Conservation (phyloP, 2,329 filamentous ascomycete species). For the Cladosporium sp. region DNA sequence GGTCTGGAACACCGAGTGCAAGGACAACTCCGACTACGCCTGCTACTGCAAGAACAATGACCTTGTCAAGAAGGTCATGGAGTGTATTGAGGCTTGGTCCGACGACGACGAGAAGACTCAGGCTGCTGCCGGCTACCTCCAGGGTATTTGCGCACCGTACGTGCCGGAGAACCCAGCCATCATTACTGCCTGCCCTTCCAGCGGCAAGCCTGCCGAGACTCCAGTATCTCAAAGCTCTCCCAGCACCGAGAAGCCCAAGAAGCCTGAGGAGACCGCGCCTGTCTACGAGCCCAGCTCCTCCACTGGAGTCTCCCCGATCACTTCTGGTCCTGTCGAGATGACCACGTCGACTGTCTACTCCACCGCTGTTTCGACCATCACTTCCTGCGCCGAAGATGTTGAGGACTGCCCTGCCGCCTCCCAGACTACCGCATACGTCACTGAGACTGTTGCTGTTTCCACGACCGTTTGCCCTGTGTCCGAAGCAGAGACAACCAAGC, state of each 20-base stretch:
- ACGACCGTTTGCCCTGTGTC: conserved; percentile 38
- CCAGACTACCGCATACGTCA: conserved; percentile 18
- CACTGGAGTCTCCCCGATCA: conserved; percentile 9
- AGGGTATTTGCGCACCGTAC: conserved; percentile 81
- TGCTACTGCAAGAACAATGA: conserved; percentile 83
- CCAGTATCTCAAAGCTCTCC: conserved; percentile 15
- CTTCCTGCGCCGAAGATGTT: conserved; percentile 33
- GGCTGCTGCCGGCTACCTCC: conserved; percentile 75
- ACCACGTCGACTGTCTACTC: conserved; percentile 18
- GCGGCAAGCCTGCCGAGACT: conserved; percentile 46
- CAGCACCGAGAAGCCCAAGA: neutral
- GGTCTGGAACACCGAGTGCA: conserved; percentile 70
- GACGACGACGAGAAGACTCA: conserved; percentile 62
- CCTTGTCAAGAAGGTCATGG: conserved; percentile 75
- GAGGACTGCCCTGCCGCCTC: conserved; percentile 32
- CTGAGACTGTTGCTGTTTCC: conserved; percentile 34
- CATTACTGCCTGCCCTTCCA: conserved; percentile 65
- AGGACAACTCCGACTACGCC: conserved; percentile 72
- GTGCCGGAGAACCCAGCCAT: conserved; percentile 78
- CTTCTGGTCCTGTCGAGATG: conserved; percentile 11
- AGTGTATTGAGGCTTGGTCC: conserved; percentile 76
- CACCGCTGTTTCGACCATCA: conserved; percentile 32
- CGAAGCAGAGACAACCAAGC: neutral
- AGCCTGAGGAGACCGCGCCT: conserved; percentile 9
- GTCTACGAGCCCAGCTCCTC: conserved; percentile 13